Conservation (phyloP, 2,329 filamentous ascomycete species). For the Aspergillus niger region DNA sequence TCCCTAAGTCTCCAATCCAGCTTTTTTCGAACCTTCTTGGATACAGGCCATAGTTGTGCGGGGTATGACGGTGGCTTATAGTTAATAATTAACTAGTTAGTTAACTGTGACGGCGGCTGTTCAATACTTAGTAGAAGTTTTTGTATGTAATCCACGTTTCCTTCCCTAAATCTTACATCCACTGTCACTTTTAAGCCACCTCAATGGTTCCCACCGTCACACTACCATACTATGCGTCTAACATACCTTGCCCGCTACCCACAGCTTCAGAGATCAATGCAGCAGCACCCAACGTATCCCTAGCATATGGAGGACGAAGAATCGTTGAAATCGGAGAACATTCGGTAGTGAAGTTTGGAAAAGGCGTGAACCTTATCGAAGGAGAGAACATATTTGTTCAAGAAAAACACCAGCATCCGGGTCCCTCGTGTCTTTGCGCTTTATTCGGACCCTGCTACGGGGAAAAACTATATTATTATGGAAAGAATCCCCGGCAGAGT, state of each 20-base stretch:
- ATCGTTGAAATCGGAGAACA: conserved; percentile 13
- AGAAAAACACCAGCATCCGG: conserved; percentile 23
- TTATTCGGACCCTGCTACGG: conserved; percentile 23
- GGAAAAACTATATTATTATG: conserved; percentile 35
- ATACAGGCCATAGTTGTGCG: too few species aligned
- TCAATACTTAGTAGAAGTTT: too few species aligned
- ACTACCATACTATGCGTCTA: neutral
- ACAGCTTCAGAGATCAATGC: conserved; percentile 1
- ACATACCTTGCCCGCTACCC: conserved; percentile 7
- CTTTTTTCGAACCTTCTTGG: too few species aligned
- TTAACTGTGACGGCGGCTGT: too few species aligned
- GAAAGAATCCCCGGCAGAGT: conserved; percentile 29
- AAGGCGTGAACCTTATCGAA: conserved; percentile 29
- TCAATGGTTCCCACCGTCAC: neutral
- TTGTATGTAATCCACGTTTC: too few species aligned
- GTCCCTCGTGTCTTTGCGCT: conserved; percentile 39
- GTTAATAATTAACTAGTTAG: too few species aligned
- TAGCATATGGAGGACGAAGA: conserved; percentile 3
- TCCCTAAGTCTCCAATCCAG: too few species aligned
- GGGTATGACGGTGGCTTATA: too few species aligned
- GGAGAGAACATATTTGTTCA: conserved; percentile 36
- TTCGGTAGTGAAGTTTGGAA: conserved; percentile 23
- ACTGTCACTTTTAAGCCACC: fast-evolving
- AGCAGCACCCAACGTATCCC: conserved; percentile 2
- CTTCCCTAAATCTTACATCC: too few species aligned